phyloP scores from a whole-genome alignment of 169 alveolate species.

The Neospora caninum region DNA sequence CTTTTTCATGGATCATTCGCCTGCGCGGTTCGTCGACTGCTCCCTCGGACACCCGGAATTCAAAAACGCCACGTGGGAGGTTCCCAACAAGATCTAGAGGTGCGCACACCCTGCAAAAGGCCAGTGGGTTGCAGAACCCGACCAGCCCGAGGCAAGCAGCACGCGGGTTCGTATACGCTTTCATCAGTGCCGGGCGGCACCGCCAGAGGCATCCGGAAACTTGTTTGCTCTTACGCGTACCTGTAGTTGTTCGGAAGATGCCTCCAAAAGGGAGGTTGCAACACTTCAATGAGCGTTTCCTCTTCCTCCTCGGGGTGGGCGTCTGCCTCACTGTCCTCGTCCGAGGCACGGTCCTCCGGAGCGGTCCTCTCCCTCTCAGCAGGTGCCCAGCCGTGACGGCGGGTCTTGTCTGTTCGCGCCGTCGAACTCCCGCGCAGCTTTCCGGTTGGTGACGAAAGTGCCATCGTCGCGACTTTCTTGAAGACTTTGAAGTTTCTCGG shows the following conservation, averaged over 20 bases:
- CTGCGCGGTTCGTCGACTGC: too few relatives aligned
- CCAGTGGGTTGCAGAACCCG: too few relatives aligned
- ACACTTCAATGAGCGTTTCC: conserved; percentile 49
- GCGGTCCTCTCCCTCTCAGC: background rate
- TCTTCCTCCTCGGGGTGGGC: background rate
- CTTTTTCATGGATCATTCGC: too few relatives aligned
- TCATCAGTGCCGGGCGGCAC: too few relatives aligned
- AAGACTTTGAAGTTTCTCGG: conserved; percentile 46
- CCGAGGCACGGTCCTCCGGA: background rate
- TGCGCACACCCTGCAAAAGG: too few relatives aligned
- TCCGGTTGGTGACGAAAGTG: conserved; percentile 60
- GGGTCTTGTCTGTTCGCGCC: background rate
- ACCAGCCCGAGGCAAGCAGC: too few relatives aligned
- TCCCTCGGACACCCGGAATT: too few relatives aligned
- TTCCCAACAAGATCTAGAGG: too few relatives aligned
- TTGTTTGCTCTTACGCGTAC: background rate
- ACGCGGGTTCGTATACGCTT: too few relatives aligned
- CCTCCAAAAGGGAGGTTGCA: conserved; percentile 59
- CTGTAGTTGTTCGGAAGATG: conserved; percentile 31
- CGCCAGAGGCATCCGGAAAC: too few relatives aligned
- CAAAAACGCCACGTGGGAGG: too few relatives aligned
- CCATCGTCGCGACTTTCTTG: conserved; percentile 51
- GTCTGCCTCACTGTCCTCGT: background rate
- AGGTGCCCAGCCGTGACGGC: conserved; percentile 31
- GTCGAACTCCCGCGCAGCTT: conserved; percentile 3